Conservation (phyloP, 805 yeast genomes). For the Candida nonsorbophila region DNA sequence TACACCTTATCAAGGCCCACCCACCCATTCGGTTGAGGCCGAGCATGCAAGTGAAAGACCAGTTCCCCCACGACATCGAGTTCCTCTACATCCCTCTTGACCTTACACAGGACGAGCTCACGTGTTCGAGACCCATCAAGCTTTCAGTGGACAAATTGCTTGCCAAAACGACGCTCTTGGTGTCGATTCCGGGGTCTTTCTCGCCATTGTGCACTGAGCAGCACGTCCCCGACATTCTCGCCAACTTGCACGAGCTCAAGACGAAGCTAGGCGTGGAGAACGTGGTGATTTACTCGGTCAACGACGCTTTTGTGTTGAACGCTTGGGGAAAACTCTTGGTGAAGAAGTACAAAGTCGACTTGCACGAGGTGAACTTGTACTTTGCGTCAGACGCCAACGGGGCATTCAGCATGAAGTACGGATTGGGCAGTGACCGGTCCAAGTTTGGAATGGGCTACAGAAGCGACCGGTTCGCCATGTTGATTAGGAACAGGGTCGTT, state of each 20-base stretch:
- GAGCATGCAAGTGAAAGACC: slow-evolving; percentile 21
- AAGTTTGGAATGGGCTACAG: slow-evolving; percentile 32
- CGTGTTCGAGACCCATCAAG: slow-evolving; percentile 29
- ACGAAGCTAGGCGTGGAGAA: slow-evolving; percentile 22
- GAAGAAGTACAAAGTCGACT: slow-evolving; percentile 14
- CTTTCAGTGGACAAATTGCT: slow-evolving; percentile 29
- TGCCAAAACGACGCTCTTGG: slow-evolving; percentile 21
- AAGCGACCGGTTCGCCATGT: slow-evolving; percentile 36
- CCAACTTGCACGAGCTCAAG: slow-evolving; percentile 21
- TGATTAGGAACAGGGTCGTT: slow-evolving; percentile 23
- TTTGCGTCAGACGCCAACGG: slow-evolving; percentile 40
- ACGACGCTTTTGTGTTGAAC: slow-evolving; percentile 38
- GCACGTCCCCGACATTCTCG: slow-evolving; percentile 36
- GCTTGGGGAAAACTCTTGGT: slow-evolving; percentile 42
- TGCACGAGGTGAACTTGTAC: slow-evolving; percentile 18
- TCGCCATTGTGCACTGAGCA: slow-evolving; percentile 42
- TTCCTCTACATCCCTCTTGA: slow-evolving; percentile 36
- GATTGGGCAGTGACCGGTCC: slow-evolving; percentile 28
- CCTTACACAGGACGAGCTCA: slow-evolving; percentile 20
- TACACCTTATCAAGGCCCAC: no score
- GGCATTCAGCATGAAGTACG: slow-evolving; percentile 22
- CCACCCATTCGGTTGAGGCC: no score
- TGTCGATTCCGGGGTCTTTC: slow-evolving; percentile 40
- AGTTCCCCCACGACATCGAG: slow-evolving; percentile 28
- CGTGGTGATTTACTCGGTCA: slow-evolving; percentile 32